Conservation (phyloP, 352 stramenopile species). For the Phytophthora multivora region DNA sequence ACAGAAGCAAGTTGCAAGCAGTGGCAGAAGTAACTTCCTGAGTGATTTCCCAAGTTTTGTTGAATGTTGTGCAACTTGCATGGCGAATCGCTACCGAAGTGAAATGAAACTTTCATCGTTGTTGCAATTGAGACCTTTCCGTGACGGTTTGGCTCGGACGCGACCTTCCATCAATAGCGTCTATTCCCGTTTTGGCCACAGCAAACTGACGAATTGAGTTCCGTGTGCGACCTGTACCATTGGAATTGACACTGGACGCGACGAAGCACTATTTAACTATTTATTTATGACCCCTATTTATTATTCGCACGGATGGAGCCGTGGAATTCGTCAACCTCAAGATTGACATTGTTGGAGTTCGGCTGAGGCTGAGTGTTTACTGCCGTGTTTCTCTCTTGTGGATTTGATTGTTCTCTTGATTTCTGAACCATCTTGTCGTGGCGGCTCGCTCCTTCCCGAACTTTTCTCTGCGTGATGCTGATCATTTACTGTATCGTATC, state of each 20-base stretch:
- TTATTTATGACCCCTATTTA: slow-evolving; percentile 23
- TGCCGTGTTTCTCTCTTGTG: neutral
- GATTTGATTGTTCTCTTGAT: neutral
- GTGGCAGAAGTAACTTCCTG: slow-evolving; percentile 11
- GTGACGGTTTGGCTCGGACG: slow-evolving; percentile 14
- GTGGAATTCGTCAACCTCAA: neutral
- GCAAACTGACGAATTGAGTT: too few species aligned
- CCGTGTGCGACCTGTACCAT: neutral
- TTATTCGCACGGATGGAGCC: neutral
- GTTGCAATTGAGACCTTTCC: slow-evolving; percentile 26
- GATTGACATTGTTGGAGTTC: neutral
- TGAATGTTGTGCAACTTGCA: slow-evolving; percentile 7
- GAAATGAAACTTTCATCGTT: slow-evolving; percentile 15
- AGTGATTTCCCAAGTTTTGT: slow-evolving; percentile 10
- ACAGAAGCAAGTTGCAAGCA: slow-evolving; percentile 17
- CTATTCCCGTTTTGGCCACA: slow-evolving; percentile 14
- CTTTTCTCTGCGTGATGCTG: too few species aligned
- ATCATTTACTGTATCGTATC: too few species aligned
- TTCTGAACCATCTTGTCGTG: too few species aligned
- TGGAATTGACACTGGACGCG: neutral
- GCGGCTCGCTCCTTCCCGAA: too few species aligned
- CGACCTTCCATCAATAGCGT: slow-evolving; percentile 10
- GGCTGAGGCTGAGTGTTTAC: neutral
- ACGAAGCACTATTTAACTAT: slow-evolving; percentile 18
- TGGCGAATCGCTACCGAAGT: neutral